Base-by-base conservation (phyloP, 2,329 filamentous ascomycete genomes). In the Epicoccum sorghinum region DNA sequence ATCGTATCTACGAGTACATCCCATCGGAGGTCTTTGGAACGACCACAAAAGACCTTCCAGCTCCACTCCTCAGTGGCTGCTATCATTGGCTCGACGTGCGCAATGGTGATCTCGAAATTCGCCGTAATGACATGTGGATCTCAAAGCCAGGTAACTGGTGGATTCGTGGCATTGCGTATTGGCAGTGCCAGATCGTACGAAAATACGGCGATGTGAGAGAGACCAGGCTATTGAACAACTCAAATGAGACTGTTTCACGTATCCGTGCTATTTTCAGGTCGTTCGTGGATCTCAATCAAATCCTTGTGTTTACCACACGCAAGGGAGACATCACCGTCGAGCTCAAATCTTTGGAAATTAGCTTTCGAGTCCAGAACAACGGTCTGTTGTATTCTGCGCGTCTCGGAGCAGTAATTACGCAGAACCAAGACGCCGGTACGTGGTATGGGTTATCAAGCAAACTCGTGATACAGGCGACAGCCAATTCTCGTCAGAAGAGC, bases 361-460 rank as follows among this genome's bases (percentile, higher is more conserved):
- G 64, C 0, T 89, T 89, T 58, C 55, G 35, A 1, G 82, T 88
- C 1, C 84, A 82, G 42, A 0, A 9, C 0, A 56, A 62, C 0
- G 67, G 73, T 0, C 55, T 80, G 0, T 75, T 89, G 0, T 58
- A 78, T 12, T 86, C 77, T 14, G 69, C 46, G 0, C 77, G 87
- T 56, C 75, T 88, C 0, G 66, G 69, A 0, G 75, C 80, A 0
- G 78, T 83, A 37, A 74, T 90, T 1, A 84, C 87, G 46, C 45
- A 56, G 7, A 33, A 83, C 7, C 88, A 90, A 62, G 81, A 88
- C 45, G 72, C 80, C 0, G 87, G 86, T 0, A 85, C 83, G 0
- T 79, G 83, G 61, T 82, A 89, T 52, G 87, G 87, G 0, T 72
- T 89, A 0, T 52, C 71, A 2, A 86, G 81, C 65, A 88, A 83